phyloP scores from a whole-genome alignment of 1,139 yeast genomes.

The Yamadazyma friedrichii region DNA sequence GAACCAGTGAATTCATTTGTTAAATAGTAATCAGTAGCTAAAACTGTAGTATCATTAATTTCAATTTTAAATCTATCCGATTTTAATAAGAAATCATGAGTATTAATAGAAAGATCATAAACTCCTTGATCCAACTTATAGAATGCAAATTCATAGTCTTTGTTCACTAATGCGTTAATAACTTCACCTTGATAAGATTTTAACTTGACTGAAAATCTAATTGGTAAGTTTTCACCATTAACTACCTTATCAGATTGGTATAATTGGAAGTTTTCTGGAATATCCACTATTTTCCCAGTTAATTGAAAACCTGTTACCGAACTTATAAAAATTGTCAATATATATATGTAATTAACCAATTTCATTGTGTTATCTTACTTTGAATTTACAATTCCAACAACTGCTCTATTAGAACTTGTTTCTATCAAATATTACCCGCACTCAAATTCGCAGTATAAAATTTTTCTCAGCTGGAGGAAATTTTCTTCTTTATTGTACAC shows the following conservation, averaged over 20 bases:
- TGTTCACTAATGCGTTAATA: conserved; percentile 21
- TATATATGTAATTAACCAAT: neutral
- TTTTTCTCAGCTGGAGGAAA: neutral
- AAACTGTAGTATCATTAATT: conserved; percentile 20
- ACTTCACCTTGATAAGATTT: conserved; percentile 5
- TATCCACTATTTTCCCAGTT: conserved; percentile 20
- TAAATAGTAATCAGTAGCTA: conserved; percentile 26
- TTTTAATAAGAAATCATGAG: conserved; percentile 37
- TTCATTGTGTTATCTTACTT: neutral
- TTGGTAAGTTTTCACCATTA: conserved; percentile 37
- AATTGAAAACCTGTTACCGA: neutral
- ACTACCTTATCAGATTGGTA: conserved; percentile 20
- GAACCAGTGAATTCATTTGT: conserved; percentile 17
- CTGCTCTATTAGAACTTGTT: neutral
- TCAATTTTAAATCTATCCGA: conserved; percentile 26
- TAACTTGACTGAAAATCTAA: conserved; percentile 34
- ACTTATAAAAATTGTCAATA: too few relatives aligned
- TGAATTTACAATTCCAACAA: neutral
- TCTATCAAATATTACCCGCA: conserved; percentile 6
- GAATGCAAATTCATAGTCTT: conserved; percentile 26
- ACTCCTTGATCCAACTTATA: conserved; percentile 27
- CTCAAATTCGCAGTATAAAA: conserved; percentile 8
- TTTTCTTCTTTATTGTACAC: conserved; percentile 39
- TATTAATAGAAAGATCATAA: conserved; percentile 33
- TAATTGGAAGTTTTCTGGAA: conserved; percentile 19